Base-by-base conservation (phyloP, 441 rosid species). In the Lepidium campestre region DNA sequence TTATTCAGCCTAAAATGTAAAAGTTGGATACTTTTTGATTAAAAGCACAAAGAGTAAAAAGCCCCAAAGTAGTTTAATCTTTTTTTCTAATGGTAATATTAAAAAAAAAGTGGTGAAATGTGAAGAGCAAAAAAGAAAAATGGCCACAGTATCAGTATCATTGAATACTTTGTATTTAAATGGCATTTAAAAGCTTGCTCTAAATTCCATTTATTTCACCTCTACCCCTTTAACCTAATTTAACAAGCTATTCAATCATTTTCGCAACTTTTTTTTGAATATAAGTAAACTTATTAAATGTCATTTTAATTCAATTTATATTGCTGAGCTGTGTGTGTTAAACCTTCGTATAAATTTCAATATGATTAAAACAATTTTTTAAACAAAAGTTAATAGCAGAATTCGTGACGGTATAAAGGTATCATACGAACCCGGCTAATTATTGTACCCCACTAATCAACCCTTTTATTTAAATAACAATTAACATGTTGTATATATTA, bases 401-500 rank as follows among this genome's bases (percentile, higher is more conserved):
- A 44, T 10, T 66, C 71, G 55, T 55, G 63, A 44, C 45, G 31
- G 45, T 46, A 20, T 11, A 47, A 34, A 46, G 64, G 58, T 55
- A 71, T 53, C 10, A 64, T 20, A 15, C 42, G 52, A 42, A 25
- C 34, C 44, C 34, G 49, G 56, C 71, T 72, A 72, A 72, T 65
- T 65, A 72, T 65, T 72, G 76, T 42, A 48, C 10, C 75, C 65
- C 75, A 72, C 71, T 72, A 34, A 32, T 40, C 48, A 66, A 72
- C 8, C 35, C 10, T 57, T 56, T 22, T 72, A 40, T 23, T 29
- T 29, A 29, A 58, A 34, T 72, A 59, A 18, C 40, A 29, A 58
- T 23, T 72, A 59, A 18, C 40, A 40, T 57, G 49, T 57, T 22
- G 62, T 65, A 58, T n/a, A n/a, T n/a, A n/a, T n/a, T n/a, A n/a